Base-by-base conservation (phyloP, 805 yeast species). In the Candida xyloterini region DNA sequence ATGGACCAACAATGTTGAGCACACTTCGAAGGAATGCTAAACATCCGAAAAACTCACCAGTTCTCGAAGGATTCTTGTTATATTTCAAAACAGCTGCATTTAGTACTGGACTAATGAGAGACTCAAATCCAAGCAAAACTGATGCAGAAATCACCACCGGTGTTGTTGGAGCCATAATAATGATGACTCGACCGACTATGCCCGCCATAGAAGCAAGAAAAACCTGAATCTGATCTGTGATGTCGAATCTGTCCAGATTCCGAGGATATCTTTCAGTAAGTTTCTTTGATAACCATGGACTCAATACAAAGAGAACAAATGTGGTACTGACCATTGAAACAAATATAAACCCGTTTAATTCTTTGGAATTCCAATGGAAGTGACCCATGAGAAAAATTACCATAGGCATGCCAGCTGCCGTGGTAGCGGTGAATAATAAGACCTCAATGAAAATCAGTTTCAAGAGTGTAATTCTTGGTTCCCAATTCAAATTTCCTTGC, bases 1-100 rank as follows among this genome's bases (percentile, higher is more conserved):
- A 59, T 0, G 91, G 88, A 1, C 70, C 61, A 7, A 72, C 40
- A 43, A 81, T 62, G 43, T 65, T 59, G 4, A 73, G 58, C 0
- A 73, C 34, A 47, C 77, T 80, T 53, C 78, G 76, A 13, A 81
- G 55, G 35, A 84, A 56, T 0, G 87, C 76, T 30, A 83, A 57
- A 0, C 82, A 87, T 8, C 91, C 89, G 62, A 82, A 83, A 13
- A 81, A 67, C 57, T 82, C 88, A 13, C 95, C 95, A 4, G 77
- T 69, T 45, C 72, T 71, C 10, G 72, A 68, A 28, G 76, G 77
- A 1, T 78, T 76, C 11, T 43, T 23, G 44, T 71, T 74, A 56
- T 79, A 79, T 56, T 84, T 84, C 38, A 79, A 68, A 9, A 82
- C 60, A 1, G 84, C 48, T 0, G 83, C 69, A 51, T 77, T 81